Percentiles rank a stretch among this genome's conserved stretches.
phyloP scores from a whole-genome alignment of 768 basidiomycete species.

The Tulasnella sp. region DNA sequence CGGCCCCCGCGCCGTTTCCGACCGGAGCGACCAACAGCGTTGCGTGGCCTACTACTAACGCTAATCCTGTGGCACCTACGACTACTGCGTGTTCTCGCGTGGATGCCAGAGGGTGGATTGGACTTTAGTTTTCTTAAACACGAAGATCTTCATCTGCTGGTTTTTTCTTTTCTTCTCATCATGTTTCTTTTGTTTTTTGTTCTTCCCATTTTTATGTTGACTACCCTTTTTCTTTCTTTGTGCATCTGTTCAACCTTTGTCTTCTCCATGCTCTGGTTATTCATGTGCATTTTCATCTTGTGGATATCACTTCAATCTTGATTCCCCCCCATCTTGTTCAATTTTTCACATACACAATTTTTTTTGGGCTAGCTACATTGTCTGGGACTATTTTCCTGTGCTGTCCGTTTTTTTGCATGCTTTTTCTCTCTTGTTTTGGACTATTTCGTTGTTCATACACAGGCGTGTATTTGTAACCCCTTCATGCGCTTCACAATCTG shows the following conservation, averaged over 20 bases:
- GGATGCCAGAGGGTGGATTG: constrained; percentile 48
- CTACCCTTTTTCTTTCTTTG: neutral
- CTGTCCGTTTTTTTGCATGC: too few relatives aligned
- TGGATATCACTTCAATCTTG: too few relatives aligned
- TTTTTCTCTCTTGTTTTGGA: neutral
- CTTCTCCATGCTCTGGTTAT: too few relatives aligned
- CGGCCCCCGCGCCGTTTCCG: neutral
- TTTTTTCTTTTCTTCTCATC: neutral
- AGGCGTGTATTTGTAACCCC: too few relatives aligned
- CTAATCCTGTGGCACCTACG: too few relatives aligned
- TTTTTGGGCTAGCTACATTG: too few relatives aligned
- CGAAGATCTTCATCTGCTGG: neutral
- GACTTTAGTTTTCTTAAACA: neutral
- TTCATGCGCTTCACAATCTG: too few relatives aligned
- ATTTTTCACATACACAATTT: too few relatives aligned
- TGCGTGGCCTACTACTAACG: constrained; percentile 38
- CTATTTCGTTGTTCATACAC: neutral
- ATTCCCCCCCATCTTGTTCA: too few relatives aligned
- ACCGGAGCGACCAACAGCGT: constrained; percentile 23
- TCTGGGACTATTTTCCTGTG: too few relatives aligned
- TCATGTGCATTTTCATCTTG: too few relatives aligned
- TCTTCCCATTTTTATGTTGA: neutral
- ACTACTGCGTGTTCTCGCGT: constrained; percentile 75
- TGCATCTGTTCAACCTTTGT: too few relatives aligned
- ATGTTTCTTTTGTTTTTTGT: neutral